phyloP scores from a whole-genome alignment of 352 stramenopile genomes.

The Phytophthora kernoviae region DNA sequence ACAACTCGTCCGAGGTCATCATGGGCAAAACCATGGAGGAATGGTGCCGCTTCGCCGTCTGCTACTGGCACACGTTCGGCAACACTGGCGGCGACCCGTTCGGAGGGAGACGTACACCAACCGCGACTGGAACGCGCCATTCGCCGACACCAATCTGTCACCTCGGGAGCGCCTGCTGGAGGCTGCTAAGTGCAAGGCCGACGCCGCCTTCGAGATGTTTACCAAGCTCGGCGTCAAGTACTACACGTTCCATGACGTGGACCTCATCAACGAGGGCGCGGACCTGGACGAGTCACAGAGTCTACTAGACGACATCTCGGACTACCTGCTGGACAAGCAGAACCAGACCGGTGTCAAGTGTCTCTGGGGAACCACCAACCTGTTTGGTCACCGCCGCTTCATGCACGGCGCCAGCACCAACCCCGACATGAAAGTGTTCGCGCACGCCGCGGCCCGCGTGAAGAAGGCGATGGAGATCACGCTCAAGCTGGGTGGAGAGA shows the following conservation, averaged over 20 bases:
- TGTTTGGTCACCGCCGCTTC: conserved; percentile 79
- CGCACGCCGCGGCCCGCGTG: conserved; percentile 73
- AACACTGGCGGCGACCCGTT: conserved; percentile 41
- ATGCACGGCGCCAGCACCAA: conserved; percentile 89
- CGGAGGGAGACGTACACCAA: conserved; percentile 44
- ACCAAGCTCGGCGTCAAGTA: conserved; percentile 82
- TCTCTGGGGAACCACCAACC: conserved; percentile 85
- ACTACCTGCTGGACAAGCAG: conserved; percentile 70
- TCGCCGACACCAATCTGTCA: conserved; percentile 39
- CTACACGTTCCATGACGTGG: conserved; percentile 89
- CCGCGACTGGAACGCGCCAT: conserved; percentile 42
- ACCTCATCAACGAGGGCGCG: conserved; percentile 71
- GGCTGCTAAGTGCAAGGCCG: conserved; percentile 70
- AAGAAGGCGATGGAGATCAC: conserved; percentile 90
- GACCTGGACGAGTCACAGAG: conserved; percentile 50
- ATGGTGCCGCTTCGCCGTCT: conserved; percentile 65
- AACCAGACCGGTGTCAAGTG: conserved; percentile 73
- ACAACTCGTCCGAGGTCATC: conserved; percentile 79
- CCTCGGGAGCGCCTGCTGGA: conserved; percentile 57
- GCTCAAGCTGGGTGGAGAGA: conserved; percentile 78
- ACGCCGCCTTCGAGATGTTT: conserved; percentile 90
- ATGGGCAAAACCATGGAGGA: conserved; percentile 81
- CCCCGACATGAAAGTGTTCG: conserved; percentile 83
- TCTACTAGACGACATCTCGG: conserved; percentile 40
- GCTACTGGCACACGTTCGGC: conserved; percentile 66